These are phyloP conservation scores for Paxillus rubicundulus DNA, from an alignment of 768 basidiomycete genomes.

Conservation along the genomic window DNA sequence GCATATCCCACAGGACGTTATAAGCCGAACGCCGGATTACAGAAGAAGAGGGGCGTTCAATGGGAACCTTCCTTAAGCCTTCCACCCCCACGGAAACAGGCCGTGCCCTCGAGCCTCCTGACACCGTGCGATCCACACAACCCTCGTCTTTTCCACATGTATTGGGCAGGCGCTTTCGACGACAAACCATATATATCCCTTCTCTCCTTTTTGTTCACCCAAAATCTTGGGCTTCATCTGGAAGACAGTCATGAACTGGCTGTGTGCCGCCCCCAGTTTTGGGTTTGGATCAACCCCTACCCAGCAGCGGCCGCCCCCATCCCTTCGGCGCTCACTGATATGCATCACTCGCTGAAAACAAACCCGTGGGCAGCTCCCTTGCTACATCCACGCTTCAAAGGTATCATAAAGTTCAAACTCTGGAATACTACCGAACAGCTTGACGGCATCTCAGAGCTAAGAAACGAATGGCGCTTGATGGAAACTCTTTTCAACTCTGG, in stretches of 20 bases:
- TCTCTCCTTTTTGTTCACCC: constrained; percentile 89
- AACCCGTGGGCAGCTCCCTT: constrained; percentile 94
- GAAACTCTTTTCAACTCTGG: constrained; percentile 85
- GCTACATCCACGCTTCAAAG: constrained; percentile 83
- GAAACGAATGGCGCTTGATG: constrained; percentile 81
- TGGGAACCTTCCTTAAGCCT: constrained; percentile 57
- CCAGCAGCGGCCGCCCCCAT: constrained; percentile 84
- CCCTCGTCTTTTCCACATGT: constrained; percentile 89
- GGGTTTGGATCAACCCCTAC: constrained; percentile 96
- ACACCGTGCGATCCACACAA: constrained; percentile 69
- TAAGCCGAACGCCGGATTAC: constrained; percentile 54
- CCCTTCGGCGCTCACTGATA: constrained; percentile 71
- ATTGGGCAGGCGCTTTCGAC: constrained; percentile 95
- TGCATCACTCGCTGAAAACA: constrained; percentile 72
- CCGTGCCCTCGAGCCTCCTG: constrained; percentile 38
- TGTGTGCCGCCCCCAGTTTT: constrained; percentile 86
- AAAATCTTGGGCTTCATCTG: constrained; percentile 81
- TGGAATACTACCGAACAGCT: constrained; percentile 98
- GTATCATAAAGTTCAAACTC: constrained; percentile 86
- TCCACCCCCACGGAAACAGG: constrained; percentile 44
- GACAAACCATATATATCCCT: constrained; percentile 95
- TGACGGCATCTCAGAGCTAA: constrained; percentile 81
- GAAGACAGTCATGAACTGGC: constrained; percentile 32
- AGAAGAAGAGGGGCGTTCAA: constrained; percentile 54
- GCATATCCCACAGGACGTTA: constrained; percentile 27